Conservation (phyloP, 1,139 yeast species). For the Debaryomyces subglobosus region DNA sequence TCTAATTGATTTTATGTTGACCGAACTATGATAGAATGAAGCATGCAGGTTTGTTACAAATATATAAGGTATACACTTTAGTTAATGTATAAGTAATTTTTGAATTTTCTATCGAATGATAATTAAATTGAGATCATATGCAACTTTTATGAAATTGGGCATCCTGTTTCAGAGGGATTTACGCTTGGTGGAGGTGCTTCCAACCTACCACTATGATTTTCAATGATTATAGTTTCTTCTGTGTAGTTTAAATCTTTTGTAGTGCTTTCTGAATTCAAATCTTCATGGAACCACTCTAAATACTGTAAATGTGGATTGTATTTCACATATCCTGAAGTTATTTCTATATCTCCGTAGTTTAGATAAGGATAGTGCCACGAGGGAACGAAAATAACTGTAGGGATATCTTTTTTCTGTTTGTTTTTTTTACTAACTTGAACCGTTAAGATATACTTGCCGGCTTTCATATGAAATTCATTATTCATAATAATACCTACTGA, state of each 20-base stretch:
- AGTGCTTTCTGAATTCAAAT: slow-evolving; percentile 15
- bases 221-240: slow-evolving; percentile 40
- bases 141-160: slow-evolving; percentile 23
- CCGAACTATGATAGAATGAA: not conserved
- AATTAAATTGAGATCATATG: not conserved
- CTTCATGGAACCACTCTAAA: slow-evolving; percentile 71
- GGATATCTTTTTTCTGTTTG: slow-evolving; percentile 19
- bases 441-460: slow-evolving; percentile 50
- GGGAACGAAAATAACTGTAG: slow-evolving; percentile 72
- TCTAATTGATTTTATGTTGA: not conserved
- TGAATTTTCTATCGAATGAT: not conserved
- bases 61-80: not conserved
- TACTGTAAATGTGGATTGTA: slow-evolving; percentile 55
- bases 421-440: slow-evolving; percentile 29
- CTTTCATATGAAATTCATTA: slow-evolving; percentile 58
- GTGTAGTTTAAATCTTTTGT: slow-evolving; percentile 7
- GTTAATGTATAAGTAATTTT: not conserved
- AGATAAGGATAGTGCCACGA: slow-evolving; percentile 62
- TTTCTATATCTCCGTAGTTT: slow-evolving; percentile 44
- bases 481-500: slow-evolving; percentile 54
- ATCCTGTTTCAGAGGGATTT: slow-evolving; percentile 17
- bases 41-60: not conserved
- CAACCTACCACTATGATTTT: slow-evolving; percentile 41
- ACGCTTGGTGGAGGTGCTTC: slow-evolving; percentile 29
- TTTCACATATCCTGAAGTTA: slow-evolving; percentile 59